Evolutionary conservation across 768 basidiomycete genomes (phyloP).

Genomic region (Mycena rosella): DNA sequence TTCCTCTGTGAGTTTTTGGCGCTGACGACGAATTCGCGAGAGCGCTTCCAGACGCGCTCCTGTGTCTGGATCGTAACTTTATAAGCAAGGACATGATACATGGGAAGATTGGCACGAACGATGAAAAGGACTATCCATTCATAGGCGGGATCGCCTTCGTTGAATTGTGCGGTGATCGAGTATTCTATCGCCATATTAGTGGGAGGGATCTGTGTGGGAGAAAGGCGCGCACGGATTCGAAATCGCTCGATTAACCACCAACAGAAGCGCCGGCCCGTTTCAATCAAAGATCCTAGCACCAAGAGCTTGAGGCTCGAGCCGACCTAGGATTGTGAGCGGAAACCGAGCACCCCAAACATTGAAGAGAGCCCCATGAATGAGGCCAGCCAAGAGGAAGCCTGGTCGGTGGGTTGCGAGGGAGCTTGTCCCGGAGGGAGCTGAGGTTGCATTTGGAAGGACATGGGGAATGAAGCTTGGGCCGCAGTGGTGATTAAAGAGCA

Average conservation of each 20-base stretch:
- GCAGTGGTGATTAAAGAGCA: no score
- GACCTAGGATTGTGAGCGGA: conserved; percentile 16
- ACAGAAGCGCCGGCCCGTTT: conserved; percentile 23
- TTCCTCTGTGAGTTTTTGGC: conserved; percentile 54
- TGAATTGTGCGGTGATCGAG: conserved; percentile 52
- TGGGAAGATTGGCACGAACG: conserved; percentile 34
- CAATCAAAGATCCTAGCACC: conserved; percentile 17
- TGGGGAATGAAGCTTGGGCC: no score
- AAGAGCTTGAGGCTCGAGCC: conserved; percentile 27
- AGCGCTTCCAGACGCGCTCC: conserved; percentile 57
- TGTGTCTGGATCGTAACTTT: conserved; percentile 54
- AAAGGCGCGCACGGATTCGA: no score
- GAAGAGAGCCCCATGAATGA: conserved; percentile 27
- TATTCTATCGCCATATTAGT: conserved; percentile 47
- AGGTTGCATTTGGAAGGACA: no score
- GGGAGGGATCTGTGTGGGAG: no score
- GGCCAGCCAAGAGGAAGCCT: conserved; percentile 5
- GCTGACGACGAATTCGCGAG: conserved; percentile 54
- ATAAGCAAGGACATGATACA: not conserved
- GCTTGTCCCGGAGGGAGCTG: no score
- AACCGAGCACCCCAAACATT: conserved; percentile 17
- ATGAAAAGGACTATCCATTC: conserved; percentile 63
- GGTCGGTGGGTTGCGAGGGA: no score
- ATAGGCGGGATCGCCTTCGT: conserved; percentile 57
- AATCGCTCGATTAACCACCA: conserved; percentile 46